Evolutionary conservation across 345 rosid genomes (phyloP), one percentile per base, ranked within the genome.

Genomic region (Lumnitzera racemosa): DNA sequence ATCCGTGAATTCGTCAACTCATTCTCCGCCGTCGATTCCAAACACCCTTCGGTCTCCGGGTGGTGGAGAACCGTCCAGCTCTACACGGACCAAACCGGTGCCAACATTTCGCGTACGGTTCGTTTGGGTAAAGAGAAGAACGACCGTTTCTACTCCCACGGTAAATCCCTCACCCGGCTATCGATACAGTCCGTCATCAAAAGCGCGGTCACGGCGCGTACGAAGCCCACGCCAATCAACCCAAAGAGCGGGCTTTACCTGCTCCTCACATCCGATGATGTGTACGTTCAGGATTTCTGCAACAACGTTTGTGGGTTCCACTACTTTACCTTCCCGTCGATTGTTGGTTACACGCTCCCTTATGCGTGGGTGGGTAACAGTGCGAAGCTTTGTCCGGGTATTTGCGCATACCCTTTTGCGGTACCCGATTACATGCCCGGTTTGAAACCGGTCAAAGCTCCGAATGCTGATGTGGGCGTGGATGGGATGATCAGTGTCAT

Each of bases 291-390:
- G 73, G 98, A 92, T 77, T 92, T 87, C 61, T 92, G 98, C 65
- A 88, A 95, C 1, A 84, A 85, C 70, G 96, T 89, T 0, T 92
- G 98, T 25, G 98, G 98, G 65, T 92, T 92, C 74, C 98, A 92
- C 71, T 92, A 89, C 53, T 92, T 92, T 71, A 92, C 98, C 1
- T 92, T 89, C 76, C 98, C 98, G 29, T 87, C 96, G 15, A 89
- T 89, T 46, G 96, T 87, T 15, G 98, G 98, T 6, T 89, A 78
- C 81, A 87, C 98, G 63, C 71, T 89, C 24, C 96, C 98, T 54
- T 92, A 89, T 80, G 98, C 97, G 27, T 92, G 98, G 98, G 85
- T 89, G 25, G 98, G 98, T 1, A 92, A 92, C 80, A 87, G 96
- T 31, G 96, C 85, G 10, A 92, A 82, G 77, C 71, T 64, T 1